Base-by-base conservation (phyloP, 2,329 filamentous ascomycete genomes). In the Cladorrhinum sp. region DNA sequence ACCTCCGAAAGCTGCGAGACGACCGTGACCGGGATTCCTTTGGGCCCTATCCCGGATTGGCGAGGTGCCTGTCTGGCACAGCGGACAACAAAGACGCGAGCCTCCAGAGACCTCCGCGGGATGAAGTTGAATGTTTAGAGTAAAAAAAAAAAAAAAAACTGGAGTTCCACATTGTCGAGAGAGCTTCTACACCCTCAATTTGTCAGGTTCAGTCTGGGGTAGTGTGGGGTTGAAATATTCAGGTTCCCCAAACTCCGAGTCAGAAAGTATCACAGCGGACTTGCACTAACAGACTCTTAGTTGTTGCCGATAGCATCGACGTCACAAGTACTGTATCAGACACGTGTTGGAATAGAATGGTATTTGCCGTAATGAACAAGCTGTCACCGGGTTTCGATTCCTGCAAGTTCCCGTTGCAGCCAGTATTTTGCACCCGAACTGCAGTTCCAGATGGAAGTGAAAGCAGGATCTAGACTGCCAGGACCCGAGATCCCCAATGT, bases 1-100 rank as follows among this genome's bases (percentile, higher is more conserved):
- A 63, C 50, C 49, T 36, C 27, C 12, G 4, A 25, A 38, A 38
- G 55, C 51, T 45, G 41, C 16, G n/a, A 25, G 55, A 52, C 38
- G 51, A 51, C 55, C 51, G 41, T 48, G 50, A 48, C 50, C 48
- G 38, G 38, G 50, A 38, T 59, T 58, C 24, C 10, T 25, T 24
- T 20, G 52, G 53, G 12, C 49, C 20, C 27, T 27, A 29, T 36
- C 45, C 23, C 38, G 41, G 45, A 54, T 50, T 61, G 48, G 55
- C 55, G 50, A 24, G 38, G 22, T 25, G 41, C 7, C 20, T n/a
- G 16, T 22, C 41, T 45, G 41, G 41, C 18, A 45, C 41, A 45
- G 41, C 41, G 18, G 41, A 45, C 41, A 45, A 45, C 41, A 45
- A 45, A 45, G n/a, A 45, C 20, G 41, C 8, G 41, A 45, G 41